phyloP scores from a whole-genome alignment of 2,329 filamentous ascomycete species.

The Paradendryphiella salina region DNA sequence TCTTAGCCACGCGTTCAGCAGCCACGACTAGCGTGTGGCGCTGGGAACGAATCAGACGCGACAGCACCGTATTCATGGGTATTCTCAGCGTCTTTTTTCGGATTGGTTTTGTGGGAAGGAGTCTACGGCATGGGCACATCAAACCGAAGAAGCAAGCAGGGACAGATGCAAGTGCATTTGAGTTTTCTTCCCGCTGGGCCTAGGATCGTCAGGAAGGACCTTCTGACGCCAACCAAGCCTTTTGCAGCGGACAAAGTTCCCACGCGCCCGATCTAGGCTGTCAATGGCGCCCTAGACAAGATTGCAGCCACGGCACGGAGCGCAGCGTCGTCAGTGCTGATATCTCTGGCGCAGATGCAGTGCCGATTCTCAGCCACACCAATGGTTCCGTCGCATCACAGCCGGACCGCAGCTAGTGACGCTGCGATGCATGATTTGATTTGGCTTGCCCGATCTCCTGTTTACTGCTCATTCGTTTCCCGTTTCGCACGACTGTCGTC shows the following conservation, averaged over 20 bases:
- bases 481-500: not conserved
- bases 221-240: not conserved
- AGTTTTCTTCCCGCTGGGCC: constrained; percentile 1
- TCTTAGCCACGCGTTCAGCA: not conserved
- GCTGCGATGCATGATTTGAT: constrained; percentile 15
- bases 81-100: not conserved
- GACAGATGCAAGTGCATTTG: not conserved
- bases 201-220: not conserved
- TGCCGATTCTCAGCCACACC: constrained; percentile 22
- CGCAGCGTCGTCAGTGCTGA: constrained; percentile 1
- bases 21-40: not conserved
- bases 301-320: constrained; percentile 20
- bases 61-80: not conserved
- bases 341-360: constrained; percentile 1
- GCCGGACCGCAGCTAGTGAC: constrained; percentile 14
- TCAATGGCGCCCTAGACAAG: constrained; percentile 1
- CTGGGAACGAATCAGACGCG: not conserved
- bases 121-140: not conserved
- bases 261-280: constrained; percentile 13
- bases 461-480: not conserved
- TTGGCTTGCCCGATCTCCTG: constrained; percentile 10
- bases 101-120: not conserved
- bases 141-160: not conserved
- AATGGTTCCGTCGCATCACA: constrained; percentile 7
- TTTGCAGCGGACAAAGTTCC: constrained; percentile 8